Evolutionary conservation across 1,139 yeast genomes (phyloP), one percentile per base, ranked within the genome.

Genomic region (Geotrichum bryndzae): DNA sequence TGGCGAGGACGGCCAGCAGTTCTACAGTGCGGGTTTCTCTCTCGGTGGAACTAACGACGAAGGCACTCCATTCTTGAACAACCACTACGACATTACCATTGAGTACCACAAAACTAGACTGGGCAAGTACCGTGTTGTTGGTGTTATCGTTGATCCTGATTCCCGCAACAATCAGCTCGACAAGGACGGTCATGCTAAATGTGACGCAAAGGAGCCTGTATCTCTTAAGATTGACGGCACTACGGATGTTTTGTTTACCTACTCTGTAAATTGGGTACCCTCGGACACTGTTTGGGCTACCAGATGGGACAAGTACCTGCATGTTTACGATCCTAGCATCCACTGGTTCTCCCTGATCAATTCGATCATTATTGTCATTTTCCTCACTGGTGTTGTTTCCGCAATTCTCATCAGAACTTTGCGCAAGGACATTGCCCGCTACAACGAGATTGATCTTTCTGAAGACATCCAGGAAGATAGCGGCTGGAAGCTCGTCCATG

Each of bases 401-500:
- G 94, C 92, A 70, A 85, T 91, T 65, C 80, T 94, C 68, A 76
- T 87, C 66, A 84, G 90, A 69, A 90, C 96, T 48, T 81, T 95
- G 73, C 88, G 85, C 73, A 87, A 84, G 72, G 99, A 94, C 74
- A 89, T 92, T 69, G 83, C 87, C 65, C 87, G 88, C 69, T 95
- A 95, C 76, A 92, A 92, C 72, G 96, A 91, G 72, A 83, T 92
- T 67, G 91, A 88, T 72, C 80, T 90, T 67, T 77, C 76, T 61
- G 96, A 90, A 70, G 97, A 90, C 66, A 84, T 90, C 62, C 86
- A 90, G 65, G 97, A 92, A 71, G 99, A 95, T 73, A 83, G 92
- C 72, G 99, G 99, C 52, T 94, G 99, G 99, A 95, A 95, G 75
- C 81, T 94, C 67, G 86, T 92, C 54, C 96, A 94, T 72, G 98